Base-by-base conservation (phyloP, 257 asterid species). In the Perilla frutescens region DNA sequence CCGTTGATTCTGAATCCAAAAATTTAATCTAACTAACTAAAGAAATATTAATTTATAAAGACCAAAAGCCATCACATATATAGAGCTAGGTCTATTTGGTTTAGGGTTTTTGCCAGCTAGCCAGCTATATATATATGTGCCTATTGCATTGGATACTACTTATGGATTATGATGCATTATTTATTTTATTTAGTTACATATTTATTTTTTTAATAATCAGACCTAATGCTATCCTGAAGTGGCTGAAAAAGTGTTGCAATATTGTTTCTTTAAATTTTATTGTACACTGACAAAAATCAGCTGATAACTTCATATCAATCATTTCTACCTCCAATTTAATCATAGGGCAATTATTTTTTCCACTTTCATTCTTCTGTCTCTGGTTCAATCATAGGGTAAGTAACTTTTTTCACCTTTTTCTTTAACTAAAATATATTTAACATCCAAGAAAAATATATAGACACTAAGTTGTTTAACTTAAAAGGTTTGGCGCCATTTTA, bases 111-210 rank as follows among this genome's bases (percentile, higher is more conserved):
- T 43, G 32, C 53, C 20, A 56, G 68, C 43, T 39, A 59, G 57
- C 63, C 20, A 56, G 68, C 43, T 39, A 59, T 48, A 55, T 58
- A 74, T 39, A 59, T 48, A 55, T 58, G 66, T 56, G 68, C 50
- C 49, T 55, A 31, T 62, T 53, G 68, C 81, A 71, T 77, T 72
- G 81, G 81, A 77, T 71, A 4, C 74, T 15, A 36, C 58, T 20
- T 3, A 12, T 34, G 6, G 26, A 20, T 20, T 3, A 48, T 32
- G 26, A n/a, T 10, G 3, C 12, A 44, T 8, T 48, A 15, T 36
- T 8, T 13, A 5, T n/a, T 49, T 4, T 41, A 10, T 37, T 47
- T 60, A 26, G 4, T 29, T 8, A 13, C 7, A 3, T 36, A 2
- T 26, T 4, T 69, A 20, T n/a, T 43, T 47, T 59, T 44, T 37